Percentiles rank a stretch among this genome's conserved stretches.
Evolutionary conservation across 2,329 filamentous ascomycete genomes (phyloP).

Genomic region (Metarhizium anisopliae): DNA sequence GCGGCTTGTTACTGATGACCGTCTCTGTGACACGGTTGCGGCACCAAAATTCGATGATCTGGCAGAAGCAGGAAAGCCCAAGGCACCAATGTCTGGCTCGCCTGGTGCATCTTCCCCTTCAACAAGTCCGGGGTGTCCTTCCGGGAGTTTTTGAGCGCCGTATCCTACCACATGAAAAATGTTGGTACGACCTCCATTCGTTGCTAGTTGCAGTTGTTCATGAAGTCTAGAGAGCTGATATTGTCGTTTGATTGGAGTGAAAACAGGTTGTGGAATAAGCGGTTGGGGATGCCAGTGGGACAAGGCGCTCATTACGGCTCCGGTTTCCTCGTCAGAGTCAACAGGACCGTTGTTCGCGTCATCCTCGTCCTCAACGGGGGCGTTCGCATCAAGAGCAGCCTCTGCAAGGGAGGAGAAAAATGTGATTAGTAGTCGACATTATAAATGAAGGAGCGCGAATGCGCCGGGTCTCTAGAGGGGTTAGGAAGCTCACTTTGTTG

Average conservation of each 20-base stretch:
- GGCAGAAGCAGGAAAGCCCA: constrained; percentile 26
- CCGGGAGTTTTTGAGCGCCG: constrained; percentile 45
- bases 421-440: background rate
- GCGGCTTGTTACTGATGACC: constrained; percentile 37
- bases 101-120: constrained; percentile 48
- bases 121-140: constrained; percentile 35
- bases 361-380: constrained; percentile 77
- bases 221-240: constrained; percentile 55
- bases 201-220: constrained; percentile 57
- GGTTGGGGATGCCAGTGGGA: constrained; percentile 70
- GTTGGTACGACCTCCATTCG: constrained; percentile 55
- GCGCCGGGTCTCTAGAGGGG: background rate
- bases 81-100: constrained; percentile 41
- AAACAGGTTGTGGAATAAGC: constrained; percentile 56
- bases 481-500: constrained; percentile 67
- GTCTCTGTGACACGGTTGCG: constrained; percentile 30
- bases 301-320: constrained; percentile 76
- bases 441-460: no score
- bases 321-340: constrained; percentile 91
- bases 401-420: constrained; percentile 41
- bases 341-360: constrained; percentile 72
- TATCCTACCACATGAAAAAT: constrained; percentile 53
- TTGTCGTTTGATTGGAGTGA: constrained; percentile 52
- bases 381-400: constrained; percentile 89
- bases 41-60: constrained; percentile 39